A percentile compares a stretch with the other conserved stretches of the same genome.
These are phyloP conservation scores for Elaphomyces granulatus DNA, from an alignment of 495 filamentous ascomycete species.

Conservation along the genomic window DNA sequence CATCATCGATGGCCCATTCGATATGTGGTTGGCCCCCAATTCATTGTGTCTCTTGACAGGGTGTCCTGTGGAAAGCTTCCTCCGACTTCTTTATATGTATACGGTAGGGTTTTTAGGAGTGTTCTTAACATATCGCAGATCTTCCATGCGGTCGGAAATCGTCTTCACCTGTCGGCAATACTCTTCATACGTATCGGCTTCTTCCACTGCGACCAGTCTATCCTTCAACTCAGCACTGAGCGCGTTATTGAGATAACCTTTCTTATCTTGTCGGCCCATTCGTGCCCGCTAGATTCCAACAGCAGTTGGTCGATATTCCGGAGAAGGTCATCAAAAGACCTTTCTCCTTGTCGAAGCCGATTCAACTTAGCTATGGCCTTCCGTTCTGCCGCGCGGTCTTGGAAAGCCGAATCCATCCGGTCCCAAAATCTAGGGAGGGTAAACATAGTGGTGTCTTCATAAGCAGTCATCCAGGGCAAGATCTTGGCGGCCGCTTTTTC, in stretches of 20 bases:
- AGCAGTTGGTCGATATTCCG: neutral
- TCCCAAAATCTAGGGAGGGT: neutral
- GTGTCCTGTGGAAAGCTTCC: too few species aligned
- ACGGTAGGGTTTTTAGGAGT: too few species aligned
- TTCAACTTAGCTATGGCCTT: neutral
- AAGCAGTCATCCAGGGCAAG: neutral
- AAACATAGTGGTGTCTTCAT: neutral
- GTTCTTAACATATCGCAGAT: too few species aligned
- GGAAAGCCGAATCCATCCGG: neutral
- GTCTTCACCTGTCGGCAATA: neutral
- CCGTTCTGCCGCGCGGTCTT: neutral
- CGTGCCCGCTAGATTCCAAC: neutral
- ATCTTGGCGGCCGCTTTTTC: neutral
- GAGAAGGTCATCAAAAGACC: neutral
- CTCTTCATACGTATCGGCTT: neutral
- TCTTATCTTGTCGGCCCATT: neutral
- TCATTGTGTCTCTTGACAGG: too few species aligned
- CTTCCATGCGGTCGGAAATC: too few species aligned
- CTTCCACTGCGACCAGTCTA: neutral
- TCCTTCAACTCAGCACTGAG: neutral
- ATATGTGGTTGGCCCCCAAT: too few species aligned
- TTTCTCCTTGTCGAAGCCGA: neutral
- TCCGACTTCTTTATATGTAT: too few species aligned
- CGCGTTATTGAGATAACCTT: neutral
- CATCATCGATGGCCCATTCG: too few species aligned